Evolutionary conservation across 345 rosid genomes (phyloP).

Genomic region (Eucalyptus brandiana): DNA sequence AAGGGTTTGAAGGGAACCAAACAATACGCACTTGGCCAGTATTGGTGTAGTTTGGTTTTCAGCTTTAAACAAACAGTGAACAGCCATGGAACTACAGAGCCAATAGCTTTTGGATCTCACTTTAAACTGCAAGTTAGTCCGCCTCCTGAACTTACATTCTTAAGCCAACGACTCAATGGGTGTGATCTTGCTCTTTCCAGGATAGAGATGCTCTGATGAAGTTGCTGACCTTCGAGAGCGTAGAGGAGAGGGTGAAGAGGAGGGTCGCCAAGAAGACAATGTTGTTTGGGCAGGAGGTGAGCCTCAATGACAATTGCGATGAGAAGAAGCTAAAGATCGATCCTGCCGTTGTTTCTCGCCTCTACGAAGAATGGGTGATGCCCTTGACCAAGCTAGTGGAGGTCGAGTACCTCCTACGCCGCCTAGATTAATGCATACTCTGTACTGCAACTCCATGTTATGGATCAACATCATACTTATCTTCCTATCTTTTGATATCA

Average conservation of each 20-base stretch:
- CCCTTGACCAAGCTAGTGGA: constrained; percentile 75
- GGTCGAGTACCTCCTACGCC: constrained; percentile 74
- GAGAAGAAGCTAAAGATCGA: constrained; percentile 38
- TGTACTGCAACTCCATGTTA: neutral
- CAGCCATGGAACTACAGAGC: neutral
- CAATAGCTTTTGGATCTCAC: neutral
- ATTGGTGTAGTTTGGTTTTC: neutral
- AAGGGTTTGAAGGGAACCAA: neutral
- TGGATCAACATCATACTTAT: neutral
- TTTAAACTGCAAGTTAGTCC: neutral
- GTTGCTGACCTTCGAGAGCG: constrained; percentile 48
- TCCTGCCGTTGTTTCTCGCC: constrained; percentile 50
- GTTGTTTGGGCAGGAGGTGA: constrained; percentile 62
- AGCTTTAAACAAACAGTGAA: neutral
- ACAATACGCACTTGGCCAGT: neutral
- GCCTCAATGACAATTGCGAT: neutral
- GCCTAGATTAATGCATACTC: constrained; percentile 37
- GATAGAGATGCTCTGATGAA: constrained; percentile 58
- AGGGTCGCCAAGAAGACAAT: constrained; percentile 73
- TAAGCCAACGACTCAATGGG: neutral
- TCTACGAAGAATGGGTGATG: constrained; percentile 76
- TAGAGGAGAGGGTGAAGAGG: constrained; percentile 75
- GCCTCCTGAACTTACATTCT: neutral
- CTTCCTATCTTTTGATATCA: neutral
- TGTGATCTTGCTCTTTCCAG: constrained; percentile 15